Evolutionary conservation across 805 yeast species (phyloP).

Genomic region (Martiniozyma abietophila): DNA sequence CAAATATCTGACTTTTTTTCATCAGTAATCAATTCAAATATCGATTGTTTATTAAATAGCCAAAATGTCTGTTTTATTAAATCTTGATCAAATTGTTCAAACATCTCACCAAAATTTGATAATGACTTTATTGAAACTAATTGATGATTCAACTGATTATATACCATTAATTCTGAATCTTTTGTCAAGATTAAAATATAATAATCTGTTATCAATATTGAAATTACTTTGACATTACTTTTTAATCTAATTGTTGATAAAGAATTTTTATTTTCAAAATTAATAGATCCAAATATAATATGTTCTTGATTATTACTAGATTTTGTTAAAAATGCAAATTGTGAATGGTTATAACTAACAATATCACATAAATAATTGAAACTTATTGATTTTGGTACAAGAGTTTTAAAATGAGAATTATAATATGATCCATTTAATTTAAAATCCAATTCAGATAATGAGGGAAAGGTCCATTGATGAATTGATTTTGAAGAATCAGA

Average conservation of each 20-base stretch:
- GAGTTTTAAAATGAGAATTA: no score
- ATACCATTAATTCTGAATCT: conserved; percentile 30
- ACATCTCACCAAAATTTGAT: conserved; percentile 24
- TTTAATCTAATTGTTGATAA: conserved; percentile 12
- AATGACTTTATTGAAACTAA: conserved; percentile 31
- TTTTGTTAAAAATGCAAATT: no score
- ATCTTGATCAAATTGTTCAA: conserved; percentile 45
- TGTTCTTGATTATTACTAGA: no score
- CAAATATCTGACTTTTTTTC: conserved; percentile 71
- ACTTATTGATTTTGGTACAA: no score
- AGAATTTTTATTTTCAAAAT: conserved; percentile 17
- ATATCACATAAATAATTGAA: no score
- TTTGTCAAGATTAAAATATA: conserved; percentile 43
- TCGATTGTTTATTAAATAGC: conserved; percentile 51
- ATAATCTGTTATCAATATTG: conserved; percentile 41
- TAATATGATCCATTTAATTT: no score
- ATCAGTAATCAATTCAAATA: conserved; percentile 63
- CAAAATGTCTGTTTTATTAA: conserved; percentile 52
- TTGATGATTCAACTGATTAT: conserved; percentile 44
- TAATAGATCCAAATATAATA: conserved; percentile 15
- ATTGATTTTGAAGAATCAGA: no score
- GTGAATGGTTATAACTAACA: no score
- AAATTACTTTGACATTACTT: conserved; percentile 20
- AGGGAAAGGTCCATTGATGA: no score
- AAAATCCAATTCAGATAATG: no score